Conservation (phyloP, 1,284 basidiomycete genomes). For the Heterobasidion irregulare region DNA sequence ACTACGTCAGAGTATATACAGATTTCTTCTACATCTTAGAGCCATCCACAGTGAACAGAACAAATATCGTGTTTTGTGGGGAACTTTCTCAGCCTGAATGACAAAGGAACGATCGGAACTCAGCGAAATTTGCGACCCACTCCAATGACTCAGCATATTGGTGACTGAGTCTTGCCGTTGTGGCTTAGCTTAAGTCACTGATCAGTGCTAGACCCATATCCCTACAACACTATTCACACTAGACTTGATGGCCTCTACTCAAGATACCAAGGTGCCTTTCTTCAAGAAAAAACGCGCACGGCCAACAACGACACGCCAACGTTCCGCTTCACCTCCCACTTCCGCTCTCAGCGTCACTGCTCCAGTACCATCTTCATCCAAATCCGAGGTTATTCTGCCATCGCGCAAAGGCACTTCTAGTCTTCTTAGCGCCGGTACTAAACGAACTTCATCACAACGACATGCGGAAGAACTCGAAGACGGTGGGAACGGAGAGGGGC, state of each 20-base stretch:
- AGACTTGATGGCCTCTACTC: slow-evolving; percentile 30
- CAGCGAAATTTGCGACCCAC: neutral
- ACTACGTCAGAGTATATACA: no score
- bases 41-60: no score
- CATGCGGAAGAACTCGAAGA: slow-evolving; percentile 27
- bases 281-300: slow-evolving; percentile 84
- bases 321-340: slow-evolving; percentile 49
- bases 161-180: no score
- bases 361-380: slow-evolving; percentile 31
- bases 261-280: slow-evolving; percentile 58
- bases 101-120: neutral
- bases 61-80: no score
- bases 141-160: neutral
- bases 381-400: slow-evolving; percentile 69
- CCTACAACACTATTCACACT: neutral
- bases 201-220: neutral
- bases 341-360: slow-evolving; percentile 22
- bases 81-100: no score
- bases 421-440: slow-evolving; percentile 79
- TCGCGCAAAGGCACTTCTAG: slow-evolving; percentile 57
- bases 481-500: slow-evolving; percentile 51
- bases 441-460: slow-evolving; percentile 61
- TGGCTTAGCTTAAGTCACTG: neutral
- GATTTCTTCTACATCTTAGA: no score
- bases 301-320: slow-evolving; percentile 64